Evolutionary conservation across 2,329 filamentous ascomycete species (phyloP).

Genomic region (Colletotrichum karsti): DNA sequence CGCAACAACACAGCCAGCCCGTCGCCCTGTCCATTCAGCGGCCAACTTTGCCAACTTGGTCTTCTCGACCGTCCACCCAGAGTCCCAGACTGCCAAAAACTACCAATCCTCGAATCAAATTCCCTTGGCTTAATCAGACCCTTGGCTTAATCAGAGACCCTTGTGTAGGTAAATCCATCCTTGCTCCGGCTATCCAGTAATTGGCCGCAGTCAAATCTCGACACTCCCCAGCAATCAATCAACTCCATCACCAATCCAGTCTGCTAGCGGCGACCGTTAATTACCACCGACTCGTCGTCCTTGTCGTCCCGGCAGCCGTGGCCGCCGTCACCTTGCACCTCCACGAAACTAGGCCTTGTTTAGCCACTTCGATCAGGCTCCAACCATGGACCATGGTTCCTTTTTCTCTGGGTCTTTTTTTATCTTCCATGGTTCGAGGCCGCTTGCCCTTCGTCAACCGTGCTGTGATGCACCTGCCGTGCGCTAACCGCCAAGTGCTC

Average conservation of each 20-base stretch:
- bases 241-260: neutral
- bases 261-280: neutral
- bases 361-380: neutral
- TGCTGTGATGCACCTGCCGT: slow-evolving; percentile 2
- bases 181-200: neutral
- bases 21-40: slow-evolving; percentile 10
- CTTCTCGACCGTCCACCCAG: neutral
- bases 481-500: slow-evolving; percentile 2
- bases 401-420: neutral
- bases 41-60: slow-evolving; percentile 3
- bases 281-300: neutral
- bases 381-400: slow-evolving; percentile 14
- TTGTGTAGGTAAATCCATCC: slow-evolving; percentile 12
- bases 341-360: neutral
- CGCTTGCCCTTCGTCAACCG: neutral
- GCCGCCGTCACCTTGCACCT: slow-evolving; percentile 9
- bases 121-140: slow-evolving; percentile 25
- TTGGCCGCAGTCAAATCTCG: slow-evolving; percentile 17
- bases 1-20: slow-evolving; percentile 4
- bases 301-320: slow-evolving; percentile 1
- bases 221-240: slow-evolving; percentile 11
- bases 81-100: no score
- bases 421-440: neutral
- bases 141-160: slow-evolving; percentile 25
- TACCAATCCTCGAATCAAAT: slow-evolving; percentile 6